phyloP scores from a whole-genome alignment of 176 grass and related monocot genomes.

The Hyparrhenia diplandra region DNA sequence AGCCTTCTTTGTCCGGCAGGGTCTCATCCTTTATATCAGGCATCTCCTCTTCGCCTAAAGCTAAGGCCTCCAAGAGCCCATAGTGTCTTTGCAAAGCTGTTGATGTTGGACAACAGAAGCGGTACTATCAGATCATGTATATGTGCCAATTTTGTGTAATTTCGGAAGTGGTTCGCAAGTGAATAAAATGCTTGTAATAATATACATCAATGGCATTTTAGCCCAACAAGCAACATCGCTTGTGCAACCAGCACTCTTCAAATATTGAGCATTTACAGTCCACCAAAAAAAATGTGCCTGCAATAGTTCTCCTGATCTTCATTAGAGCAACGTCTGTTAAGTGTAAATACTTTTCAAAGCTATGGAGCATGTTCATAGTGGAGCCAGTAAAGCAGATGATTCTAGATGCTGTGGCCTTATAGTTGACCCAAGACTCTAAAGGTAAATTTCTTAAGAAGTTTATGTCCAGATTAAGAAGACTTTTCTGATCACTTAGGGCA shows the following conservation, averaged over 20 bases:
- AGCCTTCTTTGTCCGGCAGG: conserved; percentile 76
- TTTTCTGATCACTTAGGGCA: neutral
- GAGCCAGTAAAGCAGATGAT: neutral
- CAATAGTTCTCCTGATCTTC: neutral
- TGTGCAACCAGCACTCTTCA: neutral
- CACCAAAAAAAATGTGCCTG: neutral
- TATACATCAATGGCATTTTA: neutral
- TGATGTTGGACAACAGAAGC: neutral
- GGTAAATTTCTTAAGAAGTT: neutral
- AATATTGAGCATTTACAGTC: conserved; percentile 1
- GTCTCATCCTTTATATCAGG: conserved; percentile 94
- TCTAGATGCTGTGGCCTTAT: neutral
- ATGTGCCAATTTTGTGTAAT: neutral
- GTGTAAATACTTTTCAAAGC: neutral
- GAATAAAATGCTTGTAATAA: neutral
- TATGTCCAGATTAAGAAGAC: neutral
- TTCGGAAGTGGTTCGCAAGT: neutral
- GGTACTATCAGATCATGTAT: neutral
- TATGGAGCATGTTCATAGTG: neutral
- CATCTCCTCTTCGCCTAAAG: conserved; percentile 88
- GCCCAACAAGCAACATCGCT: neutral
- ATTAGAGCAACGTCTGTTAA: neutral
- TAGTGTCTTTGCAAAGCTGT: conserved; percentile 96
- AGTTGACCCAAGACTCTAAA: neutral
- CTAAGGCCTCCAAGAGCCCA: conserved; percentile 85